These are phyloP conservation scores for Vitis vinifera DNA, from an alignment of 164 flowering plant genomes.

Conservation along the genomic window DNA sequence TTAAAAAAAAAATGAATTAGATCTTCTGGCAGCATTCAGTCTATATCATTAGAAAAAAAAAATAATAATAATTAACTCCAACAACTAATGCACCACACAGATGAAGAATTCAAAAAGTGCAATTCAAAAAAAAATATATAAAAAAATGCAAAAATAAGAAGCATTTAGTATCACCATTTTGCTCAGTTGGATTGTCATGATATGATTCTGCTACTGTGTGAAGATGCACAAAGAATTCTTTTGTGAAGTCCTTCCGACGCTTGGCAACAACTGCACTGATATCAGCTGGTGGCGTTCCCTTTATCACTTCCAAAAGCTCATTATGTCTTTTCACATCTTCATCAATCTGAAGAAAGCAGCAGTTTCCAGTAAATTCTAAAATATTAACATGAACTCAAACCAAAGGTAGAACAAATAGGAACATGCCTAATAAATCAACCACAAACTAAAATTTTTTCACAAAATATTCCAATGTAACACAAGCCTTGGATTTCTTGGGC, in stretches of 20 bases:
- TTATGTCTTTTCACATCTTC: constrained; percentile 87
- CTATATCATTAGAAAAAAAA: too few relatives aligned
- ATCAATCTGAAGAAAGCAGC: constrained; percentile 55
- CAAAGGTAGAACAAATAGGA: not conserved
- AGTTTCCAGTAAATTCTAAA: constrained; percentile 5
- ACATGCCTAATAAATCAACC: not conserved
- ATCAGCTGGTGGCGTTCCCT: constrained; percentile 39
- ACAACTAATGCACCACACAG: not conserved
- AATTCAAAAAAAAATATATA: not conserved
- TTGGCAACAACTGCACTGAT: constrained; percentile 61
- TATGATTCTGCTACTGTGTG: constrained; percentile 75
- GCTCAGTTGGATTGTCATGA: constrained; percentile 63
- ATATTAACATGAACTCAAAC: not conserved
- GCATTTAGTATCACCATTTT: constrained; percentile 55
- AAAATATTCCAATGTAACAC: not conserved
- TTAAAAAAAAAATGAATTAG: too few relatives aligned
- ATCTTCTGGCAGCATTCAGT: too few relatives aligned
- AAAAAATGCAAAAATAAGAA: not conserved
- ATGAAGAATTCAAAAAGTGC: not conserved
- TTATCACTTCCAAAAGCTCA: constrained; percentile 70
- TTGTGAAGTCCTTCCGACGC: constrained; percentile 90
- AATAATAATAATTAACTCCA: too few relatives aligned
- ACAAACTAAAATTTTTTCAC: not conserved
- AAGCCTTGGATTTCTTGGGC: not conserved
- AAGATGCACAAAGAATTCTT: constrained; percentile 87